Conservation (phyloP, 2,329 filamentous ascomycete species). For the Stemphylium lycopersici region DNA sequence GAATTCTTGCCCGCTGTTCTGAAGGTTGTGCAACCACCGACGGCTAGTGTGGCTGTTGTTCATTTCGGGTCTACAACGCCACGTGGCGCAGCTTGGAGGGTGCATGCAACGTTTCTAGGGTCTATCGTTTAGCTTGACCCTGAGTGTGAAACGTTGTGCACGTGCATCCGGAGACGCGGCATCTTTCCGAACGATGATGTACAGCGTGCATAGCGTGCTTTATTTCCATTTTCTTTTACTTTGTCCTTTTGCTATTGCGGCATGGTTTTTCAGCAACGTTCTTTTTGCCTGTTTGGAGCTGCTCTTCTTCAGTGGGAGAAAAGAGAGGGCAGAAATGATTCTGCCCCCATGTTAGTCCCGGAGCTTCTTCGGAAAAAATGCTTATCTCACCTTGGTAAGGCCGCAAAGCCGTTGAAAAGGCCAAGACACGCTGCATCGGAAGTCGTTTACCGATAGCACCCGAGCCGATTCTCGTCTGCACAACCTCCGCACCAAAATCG, state of each 20-base stretch:
- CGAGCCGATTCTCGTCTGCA: too few relatives aligned
- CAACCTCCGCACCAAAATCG: too few relatives aligned
- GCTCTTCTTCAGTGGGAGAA: too few relatives aligned
- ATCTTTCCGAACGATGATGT: slow-evolving; percentile 1
- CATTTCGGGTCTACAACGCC: slow-evolving; percentile 3
- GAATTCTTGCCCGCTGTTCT: slow-evolving; percentile 4
- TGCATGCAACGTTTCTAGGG: slow-evolving; percentile 6
- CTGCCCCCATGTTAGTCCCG: too few relatives aligned
- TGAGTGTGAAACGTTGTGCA: slow-evolving; percentile 10
- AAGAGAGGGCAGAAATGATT: too few relatives aligned
- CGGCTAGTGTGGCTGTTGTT: background rate
- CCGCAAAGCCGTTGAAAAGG: too few relatives aligned
- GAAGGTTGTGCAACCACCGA: background rate
- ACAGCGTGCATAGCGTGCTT: background rate
- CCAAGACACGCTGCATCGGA: too few relatives aligned
- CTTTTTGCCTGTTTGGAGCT: background rate
- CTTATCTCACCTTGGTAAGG: too few relatives aligned
- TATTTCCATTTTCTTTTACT: background rate
- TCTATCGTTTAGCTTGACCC: slow-evolving; percentile 1
- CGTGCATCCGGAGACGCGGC: slow-evolving; percentile 3
- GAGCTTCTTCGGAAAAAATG: too few relatives aligned
- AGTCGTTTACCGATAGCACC: too few relatives aligned
- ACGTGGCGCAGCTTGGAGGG: slow-evolving; percentile 10
- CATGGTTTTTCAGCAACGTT: slow-evolving; percentile 15
- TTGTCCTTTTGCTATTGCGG: slow-evolving; percentile 10